Evolutionary conservation across 768 basidiomycete genomes (phyloP).

Genomic region (Tricholoma saponaceum): DNA sequence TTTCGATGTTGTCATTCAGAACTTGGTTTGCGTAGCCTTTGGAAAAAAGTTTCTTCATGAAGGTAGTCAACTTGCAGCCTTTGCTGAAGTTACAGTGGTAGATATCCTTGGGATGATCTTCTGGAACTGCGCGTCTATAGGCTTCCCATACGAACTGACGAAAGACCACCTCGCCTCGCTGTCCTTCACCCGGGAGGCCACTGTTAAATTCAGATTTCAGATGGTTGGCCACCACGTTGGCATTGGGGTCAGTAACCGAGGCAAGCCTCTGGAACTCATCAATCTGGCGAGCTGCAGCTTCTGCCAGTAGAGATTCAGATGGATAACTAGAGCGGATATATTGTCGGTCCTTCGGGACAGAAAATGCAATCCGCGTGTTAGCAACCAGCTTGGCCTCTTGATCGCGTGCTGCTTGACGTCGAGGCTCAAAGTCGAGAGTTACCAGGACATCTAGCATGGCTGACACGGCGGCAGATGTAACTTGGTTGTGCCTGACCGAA

Average conservation of each 20-base stretch:
- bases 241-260: background rate
- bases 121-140: background rate
- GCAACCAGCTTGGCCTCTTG: no score
- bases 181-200: background rate
- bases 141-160: background rate
- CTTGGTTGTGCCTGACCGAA: background rate
- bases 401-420: no score
- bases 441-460: no score
- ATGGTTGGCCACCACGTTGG: background rate
- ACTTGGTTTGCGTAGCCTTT: background rate
- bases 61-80: slow-evolving; percentile 16
- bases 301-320: slow-evolving; percentile 31
- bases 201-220: background rate
- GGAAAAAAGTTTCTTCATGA: slow-evolving; percentile 16
- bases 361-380: no score
- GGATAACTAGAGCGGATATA: slow-evolving; percentile 22
- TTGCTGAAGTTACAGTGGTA: slow-evolving; percentile 9
- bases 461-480: no score
- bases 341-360: no score
- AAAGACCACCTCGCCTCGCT: background rate
- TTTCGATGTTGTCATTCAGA: background rate
- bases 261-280: no score
- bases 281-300: slow-evolving; percentile 20
- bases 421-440: no score
- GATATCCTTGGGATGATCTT: background rate